phyloP scores from a whole-genome alignment of 257 asterid genomes.

The Nicotiana paniculata region DNA sequence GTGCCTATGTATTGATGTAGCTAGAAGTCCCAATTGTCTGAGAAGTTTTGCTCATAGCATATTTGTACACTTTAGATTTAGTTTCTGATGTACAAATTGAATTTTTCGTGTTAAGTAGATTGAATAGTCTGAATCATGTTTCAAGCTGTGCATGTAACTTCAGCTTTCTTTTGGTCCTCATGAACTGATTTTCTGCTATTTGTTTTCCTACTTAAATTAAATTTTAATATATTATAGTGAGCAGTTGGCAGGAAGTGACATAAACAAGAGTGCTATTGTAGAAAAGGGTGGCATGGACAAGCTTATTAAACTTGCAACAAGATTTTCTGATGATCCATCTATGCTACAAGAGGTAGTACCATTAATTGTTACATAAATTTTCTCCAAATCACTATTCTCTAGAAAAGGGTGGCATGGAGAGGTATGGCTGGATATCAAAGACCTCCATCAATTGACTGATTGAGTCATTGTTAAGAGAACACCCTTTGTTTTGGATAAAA shows the following conservation, averaged over 20 bases:
- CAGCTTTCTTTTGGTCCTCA: not conserved
- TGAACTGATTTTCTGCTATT: not conserved
- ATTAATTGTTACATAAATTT: not conserved
- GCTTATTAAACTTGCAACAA: slow-evolving; percentile 65
- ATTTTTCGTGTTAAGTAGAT: not conserved
- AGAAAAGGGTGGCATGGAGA: not conserved
- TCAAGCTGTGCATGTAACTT: not conserved
- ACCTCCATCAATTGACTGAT: not conserved
- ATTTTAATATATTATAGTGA: slow-evolving; percentile 5
- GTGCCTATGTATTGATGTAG: not conserved
- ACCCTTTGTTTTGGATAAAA: too few species aligned
- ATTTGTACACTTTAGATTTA: not conserved
- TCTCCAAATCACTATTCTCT: not conserved
- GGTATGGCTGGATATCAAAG: not conserved
- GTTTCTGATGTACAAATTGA: not conserved
- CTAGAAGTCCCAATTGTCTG: not conserved
- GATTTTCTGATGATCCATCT: slow-evolving; percentile 66
- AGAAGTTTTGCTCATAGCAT: not conserved
- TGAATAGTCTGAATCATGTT: not conserved
- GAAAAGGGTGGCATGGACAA: slow-evolving; percentile 71
- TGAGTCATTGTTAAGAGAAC: not conserved
- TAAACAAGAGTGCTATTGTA: slow-evolving; percentile 64
- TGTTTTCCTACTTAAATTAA: not conserved
- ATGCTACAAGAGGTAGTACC: slow-evolving; percentile 73
- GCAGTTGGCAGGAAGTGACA: slow-evolving; percentile 98